phyloP scores from a whole-genome alignment of 495 filamentous ascomycete genomes.

The Mycothermus thermophilus region DNA sequence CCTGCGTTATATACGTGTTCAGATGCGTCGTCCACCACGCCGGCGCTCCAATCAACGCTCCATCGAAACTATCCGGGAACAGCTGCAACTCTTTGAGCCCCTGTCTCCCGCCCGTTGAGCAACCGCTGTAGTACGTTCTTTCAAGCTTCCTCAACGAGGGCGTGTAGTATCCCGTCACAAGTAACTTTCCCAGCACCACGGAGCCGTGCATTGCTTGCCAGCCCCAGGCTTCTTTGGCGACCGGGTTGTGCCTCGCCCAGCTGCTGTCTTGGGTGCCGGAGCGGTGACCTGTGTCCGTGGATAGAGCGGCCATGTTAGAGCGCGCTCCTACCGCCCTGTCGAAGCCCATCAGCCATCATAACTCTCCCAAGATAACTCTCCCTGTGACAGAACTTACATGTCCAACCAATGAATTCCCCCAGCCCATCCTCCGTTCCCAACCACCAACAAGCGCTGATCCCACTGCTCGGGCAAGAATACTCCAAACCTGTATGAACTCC shows the following conservation, averaged over 20 bases:
- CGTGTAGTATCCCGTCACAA: constrained; percentile 11
- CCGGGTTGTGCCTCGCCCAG: constrained; percentile 36
- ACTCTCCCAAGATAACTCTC: too few species aligned
- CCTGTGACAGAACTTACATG: constrained; percentile 19
- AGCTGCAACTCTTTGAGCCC: constrained; percentile 36
- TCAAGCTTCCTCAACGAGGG: constrained; percentile 24
- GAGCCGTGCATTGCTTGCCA: constrained; percentile 39
- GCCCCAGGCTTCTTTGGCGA: constrained; percentile 29
- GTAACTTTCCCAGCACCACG: constrained; percentile 13
- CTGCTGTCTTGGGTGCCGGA: constrained; percentile 23
- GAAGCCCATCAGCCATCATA: too few species aligned
- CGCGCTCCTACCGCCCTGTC: constrained; percentile 11
- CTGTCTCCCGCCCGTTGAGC: constrained; percentile 43
- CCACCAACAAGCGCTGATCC: constrained; percentile 30
- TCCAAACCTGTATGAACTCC: constrained; percentile 34
- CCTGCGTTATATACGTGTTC: constrained; percentile 22
- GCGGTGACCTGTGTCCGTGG: constrained; percentile 45
- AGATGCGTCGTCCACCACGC: constrained; percentile 36
- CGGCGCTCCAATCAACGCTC: constrained; percentile 46
- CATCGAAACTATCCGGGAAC: constrained; percentile 44
- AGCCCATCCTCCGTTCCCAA: constrained; percentile 34
- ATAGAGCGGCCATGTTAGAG: constrained; percentile 39
- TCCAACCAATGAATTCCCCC: constrained; percentile 39
- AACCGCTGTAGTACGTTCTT: constrained; percentile 39
- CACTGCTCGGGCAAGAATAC: constrained; percentile 37